phyloP scores from a whole-genome alignment of 2,329 filamentous ascomycete genomes.

The Phialophora chinensis region DNA sequence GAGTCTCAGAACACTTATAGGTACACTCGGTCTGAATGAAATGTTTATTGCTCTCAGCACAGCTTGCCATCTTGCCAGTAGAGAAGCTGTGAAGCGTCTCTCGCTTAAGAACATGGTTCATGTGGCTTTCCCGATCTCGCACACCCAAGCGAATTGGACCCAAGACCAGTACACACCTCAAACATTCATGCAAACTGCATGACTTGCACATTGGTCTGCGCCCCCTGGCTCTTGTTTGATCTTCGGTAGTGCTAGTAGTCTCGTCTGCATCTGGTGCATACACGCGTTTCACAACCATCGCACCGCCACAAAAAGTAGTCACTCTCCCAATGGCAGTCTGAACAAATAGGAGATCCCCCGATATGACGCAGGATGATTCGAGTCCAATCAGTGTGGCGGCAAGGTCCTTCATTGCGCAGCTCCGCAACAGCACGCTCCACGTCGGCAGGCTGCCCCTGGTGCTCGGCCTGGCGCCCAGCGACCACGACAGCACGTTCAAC shows the following conservation, averaged over 20 bases:
- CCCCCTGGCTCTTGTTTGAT: neutral
- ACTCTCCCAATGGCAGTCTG: slow-evolving; percentile 27
- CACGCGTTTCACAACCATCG: slow-evolving; percentile 10
- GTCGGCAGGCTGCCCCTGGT: slow-evolving; percentile 2
- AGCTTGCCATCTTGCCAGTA: neutral
- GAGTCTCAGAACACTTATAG: neutral
- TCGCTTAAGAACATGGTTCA: neutral
- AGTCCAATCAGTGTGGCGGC: slow-evolving; percentile 24
- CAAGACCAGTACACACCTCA: neutral
- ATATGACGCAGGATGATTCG: neutral
- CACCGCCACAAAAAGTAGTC: slow-evolving; percentile 23
- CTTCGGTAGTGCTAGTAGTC: neutral
- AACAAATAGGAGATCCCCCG: slow-evolving; percentile 22
- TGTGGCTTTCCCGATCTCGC: neutral
- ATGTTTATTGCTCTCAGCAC: neutral
- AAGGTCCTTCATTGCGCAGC: slow-evolving; percentile 6
- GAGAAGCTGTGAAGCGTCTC: neutral
- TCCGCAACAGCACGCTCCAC: slow-evolving; percentile 2
- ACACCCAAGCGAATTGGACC: neutral
- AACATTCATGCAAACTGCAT: neutral
- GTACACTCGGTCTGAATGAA: neutral
- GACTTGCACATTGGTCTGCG: neutral
- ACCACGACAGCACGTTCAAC: slow-evolving; percentile 29
- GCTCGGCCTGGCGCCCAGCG: slow-evolving; percentile 24
- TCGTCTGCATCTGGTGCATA: slow-evolving; percentile 17